A percentile compares a stretch with the other conserved stretches of the same genome.
phyloP scores from a whole-genome alignment of 1,284 basidiomycete genomes.

The Coniferiporia weirii region DNA sequence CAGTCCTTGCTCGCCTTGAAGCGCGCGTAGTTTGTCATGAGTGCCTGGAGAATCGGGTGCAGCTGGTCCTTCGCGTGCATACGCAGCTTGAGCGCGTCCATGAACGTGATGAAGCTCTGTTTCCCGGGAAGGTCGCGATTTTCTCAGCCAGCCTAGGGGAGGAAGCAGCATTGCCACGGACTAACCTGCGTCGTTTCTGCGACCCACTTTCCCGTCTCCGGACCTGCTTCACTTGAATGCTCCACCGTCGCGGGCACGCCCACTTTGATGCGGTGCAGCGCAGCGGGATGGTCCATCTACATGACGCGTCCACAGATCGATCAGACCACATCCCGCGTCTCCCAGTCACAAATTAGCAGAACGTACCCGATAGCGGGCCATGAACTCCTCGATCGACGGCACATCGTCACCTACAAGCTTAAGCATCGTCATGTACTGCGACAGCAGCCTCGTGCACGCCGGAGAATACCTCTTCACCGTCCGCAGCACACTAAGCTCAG shows the following conservation, averaged over 20 bases:
- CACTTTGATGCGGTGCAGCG: constrained; percentile 83
- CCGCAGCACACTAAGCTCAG: constrained; percentile 19
- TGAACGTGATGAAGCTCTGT: constrained; percentile 96
- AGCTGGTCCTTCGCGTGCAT: constrained; percentile 95
- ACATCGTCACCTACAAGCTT: constrained; percentile 88
- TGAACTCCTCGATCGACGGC: constrained; percentile 82
- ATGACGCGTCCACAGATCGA: neutral
- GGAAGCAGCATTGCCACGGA: constrained; percentile 10
- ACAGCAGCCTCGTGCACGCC: constrained; percentile 86
- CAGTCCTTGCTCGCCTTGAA: constrained; percentile 93
- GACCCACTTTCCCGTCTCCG: constrained; percentile 95
- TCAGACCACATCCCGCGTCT: constrained; percentile 11
- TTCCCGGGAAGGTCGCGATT: neutral
- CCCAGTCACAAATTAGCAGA: too few species aligned
- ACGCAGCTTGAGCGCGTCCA: constrained; percentile 93
- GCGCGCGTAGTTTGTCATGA: constrained; percentile 87
- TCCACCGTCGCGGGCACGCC: constrained; percentile 97
- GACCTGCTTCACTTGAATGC: constrained; percentile 74
- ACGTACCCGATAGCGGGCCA: constrained; percentile 82
- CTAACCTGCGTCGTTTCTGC: constrained; percentile 93
- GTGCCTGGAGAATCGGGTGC: constrained; percentile 90
- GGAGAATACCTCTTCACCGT: constrained; percentile 82
- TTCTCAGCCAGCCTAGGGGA: neutral
- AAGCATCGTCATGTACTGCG: constrained; percentile 96
- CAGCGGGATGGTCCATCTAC: constrained; percentile 94